phyloP scores from a whole-genome alignment of 2,329 filamentous ascomycete species.

The Exophiala bonariae region DNA sequence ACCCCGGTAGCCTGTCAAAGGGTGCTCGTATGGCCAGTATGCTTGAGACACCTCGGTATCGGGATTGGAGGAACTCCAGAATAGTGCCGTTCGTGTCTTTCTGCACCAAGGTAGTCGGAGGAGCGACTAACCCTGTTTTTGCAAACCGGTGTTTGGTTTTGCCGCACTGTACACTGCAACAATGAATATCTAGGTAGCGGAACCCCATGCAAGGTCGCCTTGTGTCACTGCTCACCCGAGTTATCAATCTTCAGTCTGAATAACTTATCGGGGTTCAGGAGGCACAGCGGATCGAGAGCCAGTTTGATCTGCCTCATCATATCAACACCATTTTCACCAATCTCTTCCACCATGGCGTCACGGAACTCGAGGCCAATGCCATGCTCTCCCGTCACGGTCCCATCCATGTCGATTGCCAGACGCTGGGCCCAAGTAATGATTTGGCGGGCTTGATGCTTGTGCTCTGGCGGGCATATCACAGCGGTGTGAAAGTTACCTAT shows the following conservation, averaged over 20 bases:
- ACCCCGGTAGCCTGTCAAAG: too few species aligned
- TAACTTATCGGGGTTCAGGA: constrained; percentile 28
- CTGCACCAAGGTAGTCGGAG: too few species aligned
- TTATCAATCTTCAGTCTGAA: constrained; percentile 16
- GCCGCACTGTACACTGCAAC: too few species aligned
- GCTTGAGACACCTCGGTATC: too few species aligned
- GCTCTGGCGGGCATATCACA: constrained; percentile 32
- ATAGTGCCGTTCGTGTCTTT: too few species aligned
- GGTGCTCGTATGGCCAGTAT: too few species aligned
- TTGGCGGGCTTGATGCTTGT: constrained; percentile 29
- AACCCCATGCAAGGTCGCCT: too few species aligned
- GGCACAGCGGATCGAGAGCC: constrained; percentile 24
- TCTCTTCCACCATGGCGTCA: constrained; percentile 24
- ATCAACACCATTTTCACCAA: constrained; percentile 21
- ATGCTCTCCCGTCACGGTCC: constrained; percentile 29
- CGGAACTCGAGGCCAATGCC: constrained; percentile 26
- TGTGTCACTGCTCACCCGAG: not conserved
- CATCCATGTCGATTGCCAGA: constrained; percentile 25
- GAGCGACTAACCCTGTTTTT: too few species aligned
- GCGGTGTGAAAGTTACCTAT: constrained; percentile 36
- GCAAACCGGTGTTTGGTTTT: too few species aligned
- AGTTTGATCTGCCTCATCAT: constrained; percentile 28
- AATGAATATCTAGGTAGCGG: too few species aligned
- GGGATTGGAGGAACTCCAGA: too few species aligned
- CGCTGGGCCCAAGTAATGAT: constrained; percentile 26